Evolutionary conservation across 305 asterid genomes (phyloP).

Genomic region (Rubia peregrina): DNA sequence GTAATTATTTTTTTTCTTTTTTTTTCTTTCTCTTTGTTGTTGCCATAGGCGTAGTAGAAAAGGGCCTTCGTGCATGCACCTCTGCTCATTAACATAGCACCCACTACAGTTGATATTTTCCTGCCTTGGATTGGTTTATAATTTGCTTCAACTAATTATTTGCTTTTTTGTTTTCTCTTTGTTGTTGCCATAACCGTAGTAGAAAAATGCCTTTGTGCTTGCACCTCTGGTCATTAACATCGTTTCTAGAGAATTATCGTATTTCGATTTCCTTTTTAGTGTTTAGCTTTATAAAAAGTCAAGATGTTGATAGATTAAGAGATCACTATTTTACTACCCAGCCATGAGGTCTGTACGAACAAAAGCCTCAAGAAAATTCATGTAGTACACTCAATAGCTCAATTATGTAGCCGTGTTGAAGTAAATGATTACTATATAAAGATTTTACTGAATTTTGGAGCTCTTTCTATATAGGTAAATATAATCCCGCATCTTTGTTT

Average conservation of each 20-base stretch:
- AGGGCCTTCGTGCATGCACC: no score
- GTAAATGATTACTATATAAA: neutral
- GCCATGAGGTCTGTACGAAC: conserved; percentile 5
- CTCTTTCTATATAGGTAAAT: no score
- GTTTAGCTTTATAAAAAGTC: no score
- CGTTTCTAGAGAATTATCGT: neutral
- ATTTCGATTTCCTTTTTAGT: no score
- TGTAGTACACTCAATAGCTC: neutral
- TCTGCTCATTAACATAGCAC: no score
- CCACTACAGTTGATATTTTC: neutral
- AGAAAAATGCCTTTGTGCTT: neutral
- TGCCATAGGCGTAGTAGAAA: no score
- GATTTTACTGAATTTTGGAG: no score
- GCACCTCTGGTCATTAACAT: neutral
- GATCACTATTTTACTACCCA: neutral
- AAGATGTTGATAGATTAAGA: neutral
- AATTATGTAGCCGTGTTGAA: neutral
- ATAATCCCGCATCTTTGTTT: no score
- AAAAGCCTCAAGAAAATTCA: neutral
- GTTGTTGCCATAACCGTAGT: neutral
- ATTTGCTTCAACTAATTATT: neutral
- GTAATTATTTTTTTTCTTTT: no score
- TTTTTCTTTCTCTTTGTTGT: no score
- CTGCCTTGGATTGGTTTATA: conserved; percentile 7
- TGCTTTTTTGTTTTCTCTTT: neutral